A percentile compares a stretch with the other conserved stretches of the same genome.
phyloP scores from a whole-genome alignment of 345 rosid species.

The Dipteronia dyeriana region DNA sequence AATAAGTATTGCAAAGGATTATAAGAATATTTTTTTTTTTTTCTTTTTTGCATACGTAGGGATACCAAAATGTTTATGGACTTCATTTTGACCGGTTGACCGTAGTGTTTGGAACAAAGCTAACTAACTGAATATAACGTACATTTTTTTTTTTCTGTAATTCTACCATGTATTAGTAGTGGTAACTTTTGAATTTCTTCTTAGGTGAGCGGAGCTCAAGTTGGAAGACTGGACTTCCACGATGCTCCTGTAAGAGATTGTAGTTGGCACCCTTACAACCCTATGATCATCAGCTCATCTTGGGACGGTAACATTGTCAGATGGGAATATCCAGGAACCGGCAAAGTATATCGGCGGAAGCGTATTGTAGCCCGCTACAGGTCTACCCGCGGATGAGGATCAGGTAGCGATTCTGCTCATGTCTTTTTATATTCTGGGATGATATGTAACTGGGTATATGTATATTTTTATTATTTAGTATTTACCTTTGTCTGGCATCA shows the following conservation, averaged over 20 bases:
- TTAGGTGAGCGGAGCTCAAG: slow-evolving; percentile 56
- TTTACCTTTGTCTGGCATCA: no score
- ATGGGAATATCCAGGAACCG: slow-evolving; percentile 56
- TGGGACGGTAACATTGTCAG: slow-evolving; percentile 55
- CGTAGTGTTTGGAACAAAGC: not conserved
- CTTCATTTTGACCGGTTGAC: not conserved
- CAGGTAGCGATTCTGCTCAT: not conserved
- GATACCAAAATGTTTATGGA: not conserved
- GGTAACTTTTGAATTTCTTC: not conserved
- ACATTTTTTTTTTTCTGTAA: not conserved
- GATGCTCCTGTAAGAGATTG: slow-evolving; percentile 57
- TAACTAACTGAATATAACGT: not conserved
- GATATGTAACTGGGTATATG: no score
- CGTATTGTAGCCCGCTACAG: slow-evolving; percentile 13
- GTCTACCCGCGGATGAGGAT: not conserved
- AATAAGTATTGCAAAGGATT: not conserved
- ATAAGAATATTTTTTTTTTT: not conserved
- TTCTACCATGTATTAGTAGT: not conserved
- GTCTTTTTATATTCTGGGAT: not conserved
- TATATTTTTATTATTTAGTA: no score
- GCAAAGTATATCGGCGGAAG: slow-evolving; percentile 8
- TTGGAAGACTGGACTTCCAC: slow-evolving; percentile 44
- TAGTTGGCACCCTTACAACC: slow-evolving; percentile 67
- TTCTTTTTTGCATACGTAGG: not conserved
- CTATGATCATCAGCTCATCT: slow-evolving; percentile 56